Percentiles rank a stretch among this genome's conserved stretches.
Evolutionary conservation across 352 stramenopile genomes (phyloP).

Genomic region (Phytophthora sp.): DNA sequence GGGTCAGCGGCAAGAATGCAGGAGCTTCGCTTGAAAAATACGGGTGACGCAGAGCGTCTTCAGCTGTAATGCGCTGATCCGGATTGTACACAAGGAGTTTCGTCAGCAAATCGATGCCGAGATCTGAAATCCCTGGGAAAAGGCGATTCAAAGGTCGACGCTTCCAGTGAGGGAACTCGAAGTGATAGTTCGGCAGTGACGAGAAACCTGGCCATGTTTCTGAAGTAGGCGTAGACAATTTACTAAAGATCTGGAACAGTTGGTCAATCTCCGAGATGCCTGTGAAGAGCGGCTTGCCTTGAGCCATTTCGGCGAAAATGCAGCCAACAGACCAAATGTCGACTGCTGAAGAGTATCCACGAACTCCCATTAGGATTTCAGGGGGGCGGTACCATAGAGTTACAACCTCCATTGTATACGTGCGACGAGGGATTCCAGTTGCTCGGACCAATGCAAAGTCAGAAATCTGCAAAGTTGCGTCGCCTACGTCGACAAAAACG

Average conservation of each 20-base stretch:
- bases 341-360: constrained; percentile 84
- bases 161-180: constrained; percentile 88
- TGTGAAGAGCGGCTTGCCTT: constrained; percentile 82
- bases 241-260: constrained; percentile 89
- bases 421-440: constrained; percentile 84
- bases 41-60: constrained; percentile 82
- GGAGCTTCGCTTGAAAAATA: constrained; percentile 70
- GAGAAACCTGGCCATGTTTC: constrained; percentile 97
- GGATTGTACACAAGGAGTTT: constrained; percentile 86
- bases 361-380: constrained; percentile 90
- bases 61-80: constrained; percentile 80
- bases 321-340: constrained; percentile 96
- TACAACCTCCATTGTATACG: constrained; percentile 92
- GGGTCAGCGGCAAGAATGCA: constrained; percentile 51
- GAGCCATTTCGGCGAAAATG: constrained; percentile 98
- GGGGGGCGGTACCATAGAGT: constrained; percentile 92
- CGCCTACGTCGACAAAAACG: constrained; percentile 35
- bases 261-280: constrained; percentile 86
- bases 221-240: constrained; percentile 97
- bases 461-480: constrained; percentile 81
- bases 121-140: constrained; percentile 73
- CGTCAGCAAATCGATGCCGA: constrained; percentile 74
- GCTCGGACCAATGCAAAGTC: constrained; percentile 91
- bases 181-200: constrained; percentile 96
- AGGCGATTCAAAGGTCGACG: constrained; percentile 68